Base-by-base conservation (phyloP, 352 stramenopile species). In the Phytophthora boehmeriae region DNA sequence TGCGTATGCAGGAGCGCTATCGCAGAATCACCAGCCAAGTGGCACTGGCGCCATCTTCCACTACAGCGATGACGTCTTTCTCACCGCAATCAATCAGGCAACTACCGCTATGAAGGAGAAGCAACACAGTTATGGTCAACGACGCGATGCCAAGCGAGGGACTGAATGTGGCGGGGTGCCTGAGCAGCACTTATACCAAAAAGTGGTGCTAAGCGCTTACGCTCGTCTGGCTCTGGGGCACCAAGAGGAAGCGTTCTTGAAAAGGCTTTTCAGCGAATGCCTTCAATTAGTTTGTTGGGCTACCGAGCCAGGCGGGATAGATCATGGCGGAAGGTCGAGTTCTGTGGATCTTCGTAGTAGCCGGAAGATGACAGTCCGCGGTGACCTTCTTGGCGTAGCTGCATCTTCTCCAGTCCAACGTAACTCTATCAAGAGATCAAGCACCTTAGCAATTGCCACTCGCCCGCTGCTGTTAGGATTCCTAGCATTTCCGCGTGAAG, bases 61-160 rank as follows among this genome's bases (percentile, higher is more conserved):
- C 2, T 64, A 66, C 30, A 49, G 38, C 48, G 46, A 66, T 8
- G 55, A 69, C 27, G 42, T 36, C 19, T 57, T 68, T 16, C 16
- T 80, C 47, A 75, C 66, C n/a, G 66, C 66, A 11, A 53, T 65
- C 14, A 71, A 68, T 23, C 55, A 71, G 8, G n/a, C n/a, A n/a
- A 63, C 30, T 16, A n/a, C 68, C 0, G 44, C 46, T 6, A n/a
- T 61, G 11, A 16, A 27, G 4, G 61, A 64, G 11, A 64, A 68
- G 25, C 56, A 66, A 10, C 54, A 59, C 0, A 36, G 49, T 5
- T 22, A 23, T 28, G 28, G 59, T 13, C 19, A 59, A 25, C 48
- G 20, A 25, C 50, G 44, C 11, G 35, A 38, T 16, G 39, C 50
- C 19, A 42, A 13, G 8, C 22, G 13, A 27, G 30, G 1, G 8